Evolutionary conservation across 352 stramenopile genomes (phyloP).

Genomic region (Phytophthora sp.): DNA sequence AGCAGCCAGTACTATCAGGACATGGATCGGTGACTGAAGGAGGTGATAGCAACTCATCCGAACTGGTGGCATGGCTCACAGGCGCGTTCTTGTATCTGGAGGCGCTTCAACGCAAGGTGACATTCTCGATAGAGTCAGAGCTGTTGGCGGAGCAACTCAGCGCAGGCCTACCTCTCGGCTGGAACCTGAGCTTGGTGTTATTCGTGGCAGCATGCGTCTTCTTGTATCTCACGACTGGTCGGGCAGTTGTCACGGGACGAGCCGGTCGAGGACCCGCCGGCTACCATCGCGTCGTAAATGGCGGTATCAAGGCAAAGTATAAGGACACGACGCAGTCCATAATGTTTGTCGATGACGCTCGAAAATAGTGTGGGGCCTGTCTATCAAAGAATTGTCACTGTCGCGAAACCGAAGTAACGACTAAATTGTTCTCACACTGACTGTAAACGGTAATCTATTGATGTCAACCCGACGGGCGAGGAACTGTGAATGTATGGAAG

Average conservation of each 20-base stretch:
- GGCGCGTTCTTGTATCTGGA: constrained; percentile 76
- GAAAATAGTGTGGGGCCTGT: constrained; percentile 45
- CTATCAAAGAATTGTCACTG: background rate
- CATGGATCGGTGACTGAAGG: constrained; percentile 6
- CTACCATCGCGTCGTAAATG: constrained; percentile 49
- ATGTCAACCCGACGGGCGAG: constrained; percentile 16
- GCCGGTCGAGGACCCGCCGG: constrained; percentile 19
- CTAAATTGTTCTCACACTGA: constrained; percentile 12
- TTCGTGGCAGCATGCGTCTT: constrained; percentile 56
- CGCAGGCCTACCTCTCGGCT: constrained; percentile 70
- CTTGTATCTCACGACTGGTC: constrained; percentile 58
- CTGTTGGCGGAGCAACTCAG: constrained; percentile 68
- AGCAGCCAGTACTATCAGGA: constrained; percentile 26
- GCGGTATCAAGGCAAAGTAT: constrained; percentile 46
- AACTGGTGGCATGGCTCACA: constrained; percentile 65
- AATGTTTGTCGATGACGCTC: constrained; percentile 75
- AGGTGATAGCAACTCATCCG: constrained; percentile 25
- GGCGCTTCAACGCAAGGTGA: constrained; percentile 59
- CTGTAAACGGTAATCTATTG: background rate
- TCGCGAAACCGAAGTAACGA: background rate
- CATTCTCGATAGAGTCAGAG: constrained; percentile 65
- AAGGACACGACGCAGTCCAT: constrained; percentile 62
- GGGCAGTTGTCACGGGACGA: constrained; percentile 14
- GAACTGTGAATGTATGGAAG: background rate
- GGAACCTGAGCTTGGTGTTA: constrained; percentile 70